These are phyloP conservation scores for Debaryomyces maramus DNA, from an alignment of 805 yeast genomes.

Conservation along the genomic window DNA sequence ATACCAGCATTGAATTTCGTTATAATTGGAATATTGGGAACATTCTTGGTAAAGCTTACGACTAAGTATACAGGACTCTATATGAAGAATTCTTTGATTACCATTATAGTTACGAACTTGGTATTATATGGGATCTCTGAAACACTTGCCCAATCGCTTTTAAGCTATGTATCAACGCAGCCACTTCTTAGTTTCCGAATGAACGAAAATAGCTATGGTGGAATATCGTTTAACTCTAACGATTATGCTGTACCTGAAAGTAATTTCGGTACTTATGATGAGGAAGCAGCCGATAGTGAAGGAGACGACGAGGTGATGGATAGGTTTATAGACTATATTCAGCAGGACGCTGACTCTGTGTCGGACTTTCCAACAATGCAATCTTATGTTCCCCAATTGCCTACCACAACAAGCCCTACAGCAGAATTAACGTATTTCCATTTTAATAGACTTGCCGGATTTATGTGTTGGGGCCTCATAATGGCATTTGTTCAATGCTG, in stretches of 20 bases:
- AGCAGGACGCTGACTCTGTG: slow-evolving; percentile 25
- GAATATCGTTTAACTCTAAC: slow-evolving; percentile 21
- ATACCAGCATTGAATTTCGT: slow-evolving; percentile 59
- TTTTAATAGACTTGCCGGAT: slow-evolving; percentile 71
- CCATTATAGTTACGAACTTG: slow-evolving; percentile 77
- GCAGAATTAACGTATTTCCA: slow-evolving; percentile 48
- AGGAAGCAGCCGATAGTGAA: slow-evolving; percentile 9
- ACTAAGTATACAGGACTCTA: slow-evolving; percentile 61
- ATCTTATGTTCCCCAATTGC: slow-evolving; percentile 6
- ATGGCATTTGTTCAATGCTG: slow-evolving; percentile 81
- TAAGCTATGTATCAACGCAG: slow-evolving; percentile 23
- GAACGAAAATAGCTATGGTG: slow-evolving; percentile 11
- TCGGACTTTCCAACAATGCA: slow-evolving; percentile 6
- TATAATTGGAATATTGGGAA: slow-evolving; percentile 50
- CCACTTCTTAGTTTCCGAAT: slow-evolving; percentile 24
- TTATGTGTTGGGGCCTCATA: slow-evolving; percentile 83
- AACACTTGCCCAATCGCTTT: slow-evolving; percentile 77
- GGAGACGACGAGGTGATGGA: slow-evolving; percentile 15
- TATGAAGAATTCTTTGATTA: slow-evolving; percentile 62
- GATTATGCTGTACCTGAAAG: background rate
- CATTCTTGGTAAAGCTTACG: slow-evolving; percentile 52
- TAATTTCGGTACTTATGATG: slow-evolving; percentile 5
- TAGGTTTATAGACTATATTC: slow-evolving; percentile 29
- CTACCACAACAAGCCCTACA: slow-evolving; percentile 5
- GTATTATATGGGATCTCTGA: slow-evolving; percentile 90